Evolutionary conservation across 768 basidiomycete genomes (phyloP).

Genomic region (Naematelia aurantialba): DNA sequence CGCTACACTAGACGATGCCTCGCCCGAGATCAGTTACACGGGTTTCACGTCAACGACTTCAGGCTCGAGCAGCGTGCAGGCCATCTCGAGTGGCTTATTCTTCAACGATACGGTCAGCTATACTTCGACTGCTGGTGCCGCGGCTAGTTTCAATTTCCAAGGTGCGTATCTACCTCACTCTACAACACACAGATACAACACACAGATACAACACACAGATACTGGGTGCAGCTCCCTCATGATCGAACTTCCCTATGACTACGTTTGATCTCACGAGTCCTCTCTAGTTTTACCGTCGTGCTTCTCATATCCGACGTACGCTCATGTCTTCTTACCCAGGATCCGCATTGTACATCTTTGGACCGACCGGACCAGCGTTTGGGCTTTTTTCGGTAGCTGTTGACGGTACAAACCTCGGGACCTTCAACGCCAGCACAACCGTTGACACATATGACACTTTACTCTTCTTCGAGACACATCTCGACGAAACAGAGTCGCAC

Average conservation of each 20-base stretch:
- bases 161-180: conserved; percentile 11
- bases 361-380: conserved; percentile 34
- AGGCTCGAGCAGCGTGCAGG: conserved; percentile 5
- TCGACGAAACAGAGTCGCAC: conserved; percentile 16
- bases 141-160: conserved; percentile 16
- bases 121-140: conserved; percentile 24
- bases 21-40: conserved; percentile 22
- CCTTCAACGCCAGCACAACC: conserved; percentile 27
- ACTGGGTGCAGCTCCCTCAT: neutral
- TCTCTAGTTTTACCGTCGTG: neutral
- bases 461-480: conserved; percentile 26
- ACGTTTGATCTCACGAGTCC: neutral
- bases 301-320: neutral
- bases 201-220: neutral
- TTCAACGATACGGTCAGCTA: conserved; percentile 36
- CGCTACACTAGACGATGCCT: conserved; percentile 35
- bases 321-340: conserved; percentile 15
- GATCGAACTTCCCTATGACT: neutral
- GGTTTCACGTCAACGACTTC: conserved; percentile 26
- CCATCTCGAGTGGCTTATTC: conserved; percentile 28
- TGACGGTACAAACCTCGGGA: conserved; percentile 13
- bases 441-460: conserved; percentile 25
- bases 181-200: neutral
- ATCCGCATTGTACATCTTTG: conserved; percentile 36
- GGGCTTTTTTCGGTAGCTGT: conserved; percentile 21